Evolutionary conservation across 2,329 filamentous ascomycete species (phyloP).

Genomic region (Didymosphaeria variabile): DNA sequence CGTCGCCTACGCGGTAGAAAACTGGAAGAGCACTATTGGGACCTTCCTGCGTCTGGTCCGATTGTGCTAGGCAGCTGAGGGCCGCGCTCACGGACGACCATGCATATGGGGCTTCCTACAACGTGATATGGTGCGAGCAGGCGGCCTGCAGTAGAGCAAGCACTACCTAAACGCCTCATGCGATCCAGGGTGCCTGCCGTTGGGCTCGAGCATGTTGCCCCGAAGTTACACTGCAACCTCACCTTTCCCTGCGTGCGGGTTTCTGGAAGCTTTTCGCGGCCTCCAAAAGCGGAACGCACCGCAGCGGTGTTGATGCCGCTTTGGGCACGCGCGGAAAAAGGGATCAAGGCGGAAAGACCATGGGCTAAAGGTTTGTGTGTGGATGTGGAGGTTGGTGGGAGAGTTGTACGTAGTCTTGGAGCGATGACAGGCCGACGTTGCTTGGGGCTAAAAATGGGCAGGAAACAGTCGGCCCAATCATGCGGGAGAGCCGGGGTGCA

Average conservation of each 20-base stretch:
- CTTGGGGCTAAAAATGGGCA: slow-evolving; percentile 49
- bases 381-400: slow-evolving; percentile 38
- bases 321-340: slow-evolving; percentile 37
- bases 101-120: slow-evolving; percentile 31
- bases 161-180: slow-evolving; percentile 27
- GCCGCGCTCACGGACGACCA: slow-evolving; percentile 34
- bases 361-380: slow-evolving; percentile 34
- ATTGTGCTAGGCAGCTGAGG: slow-evolving; percentile 43
- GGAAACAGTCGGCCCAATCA: slow-evolving; percentile 46
- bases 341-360: slow-evolving; percentile 30
- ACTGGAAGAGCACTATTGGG: slow-evolving; percentile 36
- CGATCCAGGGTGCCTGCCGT: slow-evolving; percentile 31
- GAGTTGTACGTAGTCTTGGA: slow-evolving; percentile 45
- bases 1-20: slow-evolving; percentile 34
- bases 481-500: slow-evolving; percentile 38
- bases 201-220: slow-evolving; percentile 34
- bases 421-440: slow-evolving; percentile 50
- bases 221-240: slow-evolving; percentile 8
- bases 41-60: slow-evolving; percentile 22
- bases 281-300: slow-evolving; percentile 40
- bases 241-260: slow-evolving; percentile 14
- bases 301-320: slow-evolving; percentile 45
- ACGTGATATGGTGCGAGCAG: slow-evolving; percentile 29
- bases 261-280: slow-evolving; percentile 47
- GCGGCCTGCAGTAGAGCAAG: slow-evolving; percentile 19